Base-by-base conservation (phyloP, 306 rosid genomes). In the Fragaria iinumae region DNA sequence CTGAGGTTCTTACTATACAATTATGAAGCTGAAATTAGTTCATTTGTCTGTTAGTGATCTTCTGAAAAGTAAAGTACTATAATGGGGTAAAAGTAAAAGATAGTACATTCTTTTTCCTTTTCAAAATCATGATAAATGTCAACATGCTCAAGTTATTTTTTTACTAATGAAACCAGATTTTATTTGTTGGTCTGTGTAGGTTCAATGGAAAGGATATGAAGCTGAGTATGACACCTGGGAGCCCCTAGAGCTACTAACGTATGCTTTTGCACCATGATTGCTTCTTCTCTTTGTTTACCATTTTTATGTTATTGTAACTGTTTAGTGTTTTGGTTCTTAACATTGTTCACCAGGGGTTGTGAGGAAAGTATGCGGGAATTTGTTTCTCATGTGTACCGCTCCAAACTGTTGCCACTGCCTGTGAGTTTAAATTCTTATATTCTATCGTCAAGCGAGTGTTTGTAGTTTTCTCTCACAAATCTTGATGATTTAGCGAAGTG, bases 171-270 rank as follows among this genome's bases (percentile, higher is more conserved):
- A 25, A 20, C 21, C 0, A 0, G 25, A 9, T 27, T 67, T 11
- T 11, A 13, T 29, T 0, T 11, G 0, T 17, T 17, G 17, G 0
- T 79, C 7, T 39, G 23, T 39, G 4, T 38, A 93, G 98, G 90
- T 93, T 67, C 73, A 63, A 3, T 93, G 98, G 98, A 91, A 89
- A 76, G 96, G 96, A 6, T 91, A 93, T 74, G 96, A 74, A 12
- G 13, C 88, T 52, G 84, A 83, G 7, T 88, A 56, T 39, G 97
- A 93, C 69, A 65, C 94, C 1, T 93, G 97, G 98, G 98, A 93
- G 81, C 98, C 98, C 41, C 72, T 89, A 1, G 80, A 77, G 2
- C 89, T 88, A 48, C 72, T 93, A 23, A 84, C 89, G 98, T 91
- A 64, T 7, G n/a, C 17, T 8, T 4, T 80, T 68, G 56, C 2